Evolutionary conservation across 2,329 filamentous ascomycete species (phyloP), one percentile per base, ranked within the genome.

Genomic region (Aspergillus novoparasiticus): DNA sequence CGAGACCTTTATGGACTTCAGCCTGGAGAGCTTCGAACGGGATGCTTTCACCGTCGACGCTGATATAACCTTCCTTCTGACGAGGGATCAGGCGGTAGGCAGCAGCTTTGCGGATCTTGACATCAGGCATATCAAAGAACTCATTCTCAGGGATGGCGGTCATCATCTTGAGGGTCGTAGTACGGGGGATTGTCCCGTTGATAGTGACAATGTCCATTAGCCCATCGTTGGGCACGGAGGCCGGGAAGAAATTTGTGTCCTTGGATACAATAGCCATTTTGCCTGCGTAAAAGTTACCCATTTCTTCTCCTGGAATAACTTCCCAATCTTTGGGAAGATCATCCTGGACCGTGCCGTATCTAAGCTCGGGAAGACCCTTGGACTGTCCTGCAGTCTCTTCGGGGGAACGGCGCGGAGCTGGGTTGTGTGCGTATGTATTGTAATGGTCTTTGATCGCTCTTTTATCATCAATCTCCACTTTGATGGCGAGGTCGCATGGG

Each of bases 211-310:
- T 82, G 75, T 99, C 95, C 80, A 97, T 87, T 66, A 90, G 85
- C 12, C 94, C 95, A 73, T 99, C 95, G 51, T 88, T 88, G 16
- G 93, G 90, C 10, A 94, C 84, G 0, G 94, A 86, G 1, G 92
- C 90, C 2, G 30, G 92, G 84, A 83, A 99, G 81, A 98, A 96
- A 72, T 93, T 93, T 63, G 89, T 85, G 67, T 94, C 90, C 14
- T 92, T 85, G 0, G 94, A 89, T 92, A 99, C 94, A 78, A 90
- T 96, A 28, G 91, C 88, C 90, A 98, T 96, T 76, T 97, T 99
- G 65, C 95, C 95, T 36, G 90, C 91, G 79, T 96, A 98, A 76
- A 99, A 96, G 72, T 92, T 97, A 54, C 93, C 93, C 60, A 99
- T 82, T 34, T 90, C 92, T 66, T 95, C 88, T 66, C 90, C 86